phyloP scores from a whole-genome alignment of 2,329 filamentous ascomycete species.

The Fusarium paranaense region DNA sequence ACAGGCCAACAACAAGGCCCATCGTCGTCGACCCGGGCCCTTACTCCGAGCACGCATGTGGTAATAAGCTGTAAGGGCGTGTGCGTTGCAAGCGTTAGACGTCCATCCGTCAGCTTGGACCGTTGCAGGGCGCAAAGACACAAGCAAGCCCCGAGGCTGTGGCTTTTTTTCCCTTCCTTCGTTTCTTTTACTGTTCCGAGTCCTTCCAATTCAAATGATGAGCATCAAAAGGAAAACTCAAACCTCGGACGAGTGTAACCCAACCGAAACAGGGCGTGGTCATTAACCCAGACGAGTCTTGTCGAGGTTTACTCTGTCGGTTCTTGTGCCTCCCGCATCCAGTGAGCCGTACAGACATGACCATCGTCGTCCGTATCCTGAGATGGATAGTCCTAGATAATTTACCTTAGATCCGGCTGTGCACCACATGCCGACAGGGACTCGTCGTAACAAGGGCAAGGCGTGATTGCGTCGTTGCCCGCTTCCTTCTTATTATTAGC shows the following conservation, averaged over 20 bases:
- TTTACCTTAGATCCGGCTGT: conserved; percentile 37
- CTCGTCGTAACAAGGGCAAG: conserved; percentile 34
- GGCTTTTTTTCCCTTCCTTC: background rate
- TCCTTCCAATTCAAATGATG: conserved; percentile 15
- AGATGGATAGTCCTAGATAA: conserved; percentile 41
- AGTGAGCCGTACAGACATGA: background rate
- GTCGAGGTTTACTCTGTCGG: conserved; percentile 10
- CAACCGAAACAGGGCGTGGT: conserved; percentile 12
- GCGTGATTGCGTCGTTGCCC: conserved; percentile 17
- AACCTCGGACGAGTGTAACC: conserved; percentile 5
- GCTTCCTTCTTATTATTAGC: conserved; percentile 42
- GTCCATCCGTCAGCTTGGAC: conserved; percentile 20
- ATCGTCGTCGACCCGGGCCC: conserved; percentile 11
- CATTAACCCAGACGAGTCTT: background rate
- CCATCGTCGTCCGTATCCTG: conserved; percentile 21
- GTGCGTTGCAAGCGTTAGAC: conserved; percentile 27
- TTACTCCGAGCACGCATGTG: background rate
- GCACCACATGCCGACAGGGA: conserved; percentile 41
- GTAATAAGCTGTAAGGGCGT: conserved; percentile 33
- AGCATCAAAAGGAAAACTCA: conserved; percentile 4
- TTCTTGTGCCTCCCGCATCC: conserved; percentile 7
- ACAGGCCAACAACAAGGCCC: conserved; percentile 34
- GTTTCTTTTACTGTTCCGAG: background rate
- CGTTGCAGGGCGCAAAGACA: background rate
- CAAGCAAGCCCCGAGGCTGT: conserved; percentile 14